A percentile compares a stretch with the other conserved stretches of the same genome.
phyloP scores from a whole-genome alignment of 495 filamentous ascomycete species.

The Lepraria neglecta region DNA sequence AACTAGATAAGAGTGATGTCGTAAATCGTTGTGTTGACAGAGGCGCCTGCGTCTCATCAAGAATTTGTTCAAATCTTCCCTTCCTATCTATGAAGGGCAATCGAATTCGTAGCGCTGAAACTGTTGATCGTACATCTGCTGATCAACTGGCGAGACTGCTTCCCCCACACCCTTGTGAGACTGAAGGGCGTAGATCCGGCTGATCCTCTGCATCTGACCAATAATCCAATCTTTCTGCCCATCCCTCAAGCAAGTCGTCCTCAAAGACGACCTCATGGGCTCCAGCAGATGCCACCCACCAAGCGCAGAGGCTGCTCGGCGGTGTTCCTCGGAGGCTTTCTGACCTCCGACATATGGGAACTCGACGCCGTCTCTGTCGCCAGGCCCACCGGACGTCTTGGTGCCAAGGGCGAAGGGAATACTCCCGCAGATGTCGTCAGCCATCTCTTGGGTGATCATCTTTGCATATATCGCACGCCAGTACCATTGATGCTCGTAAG shows the following conservation, averaged over 20 bases:
- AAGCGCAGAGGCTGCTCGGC: slow-evolving; percentile 34
- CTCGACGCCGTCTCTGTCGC: slow-evolving; percentile 33
- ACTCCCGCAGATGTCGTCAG: slow-evolving; percentile 38
- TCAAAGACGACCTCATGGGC: slow-evolving; percentile 18
- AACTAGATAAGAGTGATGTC: no score
- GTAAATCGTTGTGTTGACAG: no score
- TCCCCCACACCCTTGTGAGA: not conserved
- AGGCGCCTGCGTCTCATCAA: no score
- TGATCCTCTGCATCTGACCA: slow-evolving; percentile 34
- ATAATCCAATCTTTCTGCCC: slow-evolving; percentile 33
- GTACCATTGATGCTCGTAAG: slow-evolving; percentile 19
- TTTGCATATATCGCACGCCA: slow-evolving; percentile 25
- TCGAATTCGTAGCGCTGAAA: slow-evolving; percentile 9
- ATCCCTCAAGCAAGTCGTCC: slow-evolving; percentile 23
- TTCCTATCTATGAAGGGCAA: not conserved
- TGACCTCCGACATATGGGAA: slow-evolving; percentile 35
- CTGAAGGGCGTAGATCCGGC: slow-evolving; percentile 31
- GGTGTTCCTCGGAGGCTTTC: slow-evolving; percentile 31
- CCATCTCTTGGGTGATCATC: slow-evolving; percentile 31
- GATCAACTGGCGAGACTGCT: not conserved
- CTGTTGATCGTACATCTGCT: slow-evolving; percentile 11
- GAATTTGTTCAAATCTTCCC: no score
- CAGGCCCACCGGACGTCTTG: slow-evolving; percentile 33
- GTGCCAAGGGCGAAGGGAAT: slow-evolving; percentile 41
- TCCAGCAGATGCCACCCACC: slow-evolving; percentile 38